Base-by-base conservation (phyloP, 1,139 yeast genomes). In the Hemisphaericaspora lyxosophila region DNA sequence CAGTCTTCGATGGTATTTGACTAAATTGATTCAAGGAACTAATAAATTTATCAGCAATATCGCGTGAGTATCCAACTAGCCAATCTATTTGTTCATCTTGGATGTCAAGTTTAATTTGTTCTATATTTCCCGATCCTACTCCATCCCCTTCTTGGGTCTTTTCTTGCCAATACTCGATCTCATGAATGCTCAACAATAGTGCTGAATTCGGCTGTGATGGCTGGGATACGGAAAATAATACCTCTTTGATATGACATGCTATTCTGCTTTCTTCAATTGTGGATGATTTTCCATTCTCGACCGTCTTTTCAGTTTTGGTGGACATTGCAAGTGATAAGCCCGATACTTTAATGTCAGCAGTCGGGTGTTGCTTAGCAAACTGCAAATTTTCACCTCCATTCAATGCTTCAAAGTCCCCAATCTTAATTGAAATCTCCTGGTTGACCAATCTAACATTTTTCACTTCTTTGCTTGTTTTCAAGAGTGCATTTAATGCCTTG, bases 361-460 rank as follows among this genome's bases (percentile, higher is more conserved):
- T 44, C 2, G 68, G 62, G 1, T 52, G 44, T 12, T 45, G 41
- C 4, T 51, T 55, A 0, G 53, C 40, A 4, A 50, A 38, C 7
- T 50, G 38, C 9, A 52, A 44, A 3, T 57, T 47, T 14, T 54
- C 55, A 2, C 36, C 36, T 1, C 55, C 44, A 9, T 50, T 48
- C 3, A 37, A 18, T 2, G 58, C 49, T 2, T 50, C 50, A 36
- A 62, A 54, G 2, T 64, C 65, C 1, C 82, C 80, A 35, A 80
- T 59, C 32, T 67, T 68, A 3, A 84, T 13, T 19, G 66, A 60
- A 1, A 80, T 43, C 4, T 63, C 60, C 0, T 83, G 81, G 3
- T 80, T 55, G 1, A 79, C 73, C 3, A 85, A 39, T 32, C 86
- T 67, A 5, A 74, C 32, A 45, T 78, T 81, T 24, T 60, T 58